Base-by-base conservation (phyloP, 2,329 filamentous ascomycete species). In the Claviceps citrina region DNA sequence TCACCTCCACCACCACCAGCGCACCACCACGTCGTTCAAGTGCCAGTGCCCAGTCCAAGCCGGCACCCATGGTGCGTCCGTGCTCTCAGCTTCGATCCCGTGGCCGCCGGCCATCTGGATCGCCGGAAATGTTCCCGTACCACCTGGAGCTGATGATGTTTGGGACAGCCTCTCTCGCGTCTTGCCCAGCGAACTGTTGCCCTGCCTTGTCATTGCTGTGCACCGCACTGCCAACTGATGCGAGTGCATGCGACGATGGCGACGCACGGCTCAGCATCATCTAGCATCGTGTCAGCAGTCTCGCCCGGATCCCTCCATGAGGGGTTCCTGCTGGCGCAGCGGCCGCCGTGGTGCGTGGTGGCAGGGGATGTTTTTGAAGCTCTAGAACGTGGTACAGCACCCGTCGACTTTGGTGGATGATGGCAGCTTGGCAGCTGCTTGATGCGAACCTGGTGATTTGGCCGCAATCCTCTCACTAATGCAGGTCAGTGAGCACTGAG, bases 341-440 rank as follows among this genome's bases (percentile, higher is more conserved):
- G 4, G 19, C 3, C 18, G 18, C 19, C 16, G 28, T 10, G 33
- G 13, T 9, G 33, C 34, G n/a, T n/a, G 5, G 20, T 24, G 20
- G n/a, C 10, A 24, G 9, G 5, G 20, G 5, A 31, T 24, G 25
- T n/a, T n/a, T 31, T 22, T 30, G 31, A 39, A 15, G 31, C 24
- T 39, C 38, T 35, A 33, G 38, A 34, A 39, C 38, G 16, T 35
- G 31, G 24, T 28, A 35, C 25, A 32, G 31, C 24, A 12, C n/a
- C 18, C 20, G 24, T 27, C 24, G n/a, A 34, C 34, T 18, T 19
- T 15, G 12, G 7, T 7, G 10, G 9, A 39, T n/a, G 28, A 16
- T 25, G 27, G n/a, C n/a, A n/a, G n/a, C n/a, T n/a, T n/a, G n/a
- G n/a, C 30, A 15, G 20, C 37, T 39, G 25, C 7, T 22, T 8